These are phyloP conservation scores for Arctostaphylos glauca DNA, from an alignment of 148 eudicot species.

Conservation along the genomic window DNA sequence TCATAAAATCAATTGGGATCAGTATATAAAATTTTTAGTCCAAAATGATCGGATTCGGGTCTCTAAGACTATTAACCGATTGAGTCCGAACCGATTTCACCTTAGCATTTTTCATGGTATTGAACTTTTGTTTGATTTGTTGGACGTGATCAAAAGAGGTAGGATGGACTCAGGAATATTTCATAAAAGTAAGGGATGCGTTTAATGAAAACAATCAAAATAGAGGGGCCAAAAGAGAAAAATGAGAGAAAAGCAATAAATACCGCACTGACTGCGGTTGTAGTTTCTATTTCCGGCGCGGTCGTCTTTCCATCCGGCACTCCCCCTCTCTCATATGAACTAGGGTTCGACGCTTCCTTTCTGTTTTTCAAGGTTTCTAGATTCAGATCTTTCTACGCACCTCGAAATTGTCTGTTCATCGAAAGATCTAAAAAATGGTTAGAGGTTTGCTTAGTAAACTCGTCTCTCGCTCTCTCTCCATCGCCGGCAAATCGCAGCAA, in stretches of 20 bases:
- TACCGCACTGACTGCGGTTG: background rate
- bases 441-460: conserved; percentile 62
- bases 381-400: background rate
- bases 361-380: background rate
- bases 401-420: background rate
- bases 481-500: conserved; percentile 94
- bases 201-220: background rate
- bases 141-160: background rate
- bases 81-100: no score
- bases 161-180: background rate
- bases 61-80: no score
- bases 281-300: background rate
- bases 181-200: background rate
- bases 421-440: conserved; percentile 45
- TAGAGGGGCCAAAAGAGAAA: background rate
- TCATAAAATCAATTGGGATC: no score
- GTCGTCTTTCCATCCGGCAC: background rate
- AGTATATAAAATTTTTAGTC: no score
- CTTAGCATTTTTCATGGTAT: background rate
- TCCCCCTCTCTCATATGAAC: background rate
- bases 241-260: background rate
- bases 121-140: background rate
- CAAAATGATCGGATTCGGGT: no score
- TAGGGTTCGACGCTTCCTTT: background rate
- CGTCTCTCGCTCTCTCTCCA: conserved; percentile 55